Base-by-base conservation (phyloP, 441 rosid genomes). In the Cnidoscolus chayamansa region DNA sequence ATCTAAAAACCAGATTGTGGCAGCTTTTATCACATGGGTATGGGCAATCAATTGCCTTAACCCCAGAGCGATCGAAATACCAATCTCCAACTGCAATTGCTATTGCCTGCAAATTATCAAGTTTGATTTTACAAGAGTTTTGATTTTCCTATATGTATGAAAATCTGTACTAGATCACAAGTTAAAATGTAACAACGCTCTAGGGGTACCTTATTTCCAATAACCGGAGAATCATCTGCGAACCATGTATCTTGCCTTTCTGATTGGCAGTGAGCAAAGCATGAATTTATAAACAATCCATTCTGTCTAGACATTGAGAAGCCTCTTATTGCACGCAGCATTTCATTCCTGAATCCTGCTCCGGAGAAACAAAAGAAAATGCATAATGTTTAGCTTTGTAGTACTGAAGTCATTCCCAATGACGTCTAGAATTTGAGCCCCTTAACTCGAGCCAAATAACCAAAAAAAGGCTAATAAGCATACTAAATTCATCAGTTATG, bases 201-300 rank as follows among this genome's bases (percentile, higher is more conserved):
- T 31, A 62, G 48, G 59, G 10, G 35, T 81, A 95, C 99, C 97
- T 89, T 95, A 74, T 87, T 87, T 30, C 83, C 80, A 7, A 90
- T 78, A 59, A 87, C 85, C 15, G 97, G 99, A 81, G 98, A 91
- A 86, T 88, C 74, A 76, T 89, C 91, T 0, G 95, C 90, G 7
- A 93, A 93, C 99, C 99, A 95, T 47, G 99, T 91, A 69, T 95
- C 99, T 76, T 90, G 99, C 74, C 97, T 91, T 82, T 95, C 99
- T 1, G 98, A 78, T 79, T 95, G 98, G 84, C 97, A 95, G 72
- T 95, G 99, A 80, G 98, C 92, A 50, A 95, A 95, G 64, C 99
- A 95, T 7, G 99, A 95, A 72, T 93, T 95, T 82, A 95, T 85
- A 72, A 93, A 95, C 53, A 91, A 63, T 15, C 99, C 99, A 9